A percentile compares a stretch with the other conserved stretches of the same genome.
Conservation (phyloP, 1,284 basidiomycete species). For the Flammula alnicola region DNA sequence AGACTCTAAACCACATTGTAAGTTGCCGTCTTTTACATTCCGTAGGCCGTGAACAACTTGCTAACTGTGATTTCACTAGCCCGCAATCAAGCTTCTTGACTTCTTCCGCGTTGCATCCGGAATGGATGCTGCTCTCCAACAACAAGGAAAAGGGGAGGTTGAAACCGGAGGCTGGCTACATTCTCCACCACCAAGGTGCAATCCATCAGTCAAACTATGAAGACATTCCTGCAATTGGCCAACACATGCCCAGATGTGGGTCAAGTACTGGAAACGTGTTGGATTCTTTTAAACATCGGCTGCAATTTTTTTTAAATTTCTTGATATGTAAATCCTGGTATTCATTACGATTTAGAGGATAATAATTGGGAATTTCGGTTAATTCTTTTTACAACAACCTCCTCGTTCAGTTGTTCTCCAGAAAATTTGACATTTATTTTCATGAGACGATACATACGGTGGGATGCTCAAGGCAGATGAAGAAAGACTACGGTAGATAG, state of each 20-base stretch:
- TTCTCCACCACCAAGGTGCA: slow-evolving; percentile 30
- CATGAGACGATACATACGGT: slow-evolving; percentile 18
- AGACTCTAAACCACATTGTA: slow-evolving; percentile 29
- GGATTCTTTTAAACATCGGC: too few species aligned
- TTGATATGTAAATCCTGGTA: too few species aligned
- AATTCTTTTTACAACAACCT: too few species aligned
- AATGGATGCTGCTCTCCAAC: slow-evolving; percentile 4
- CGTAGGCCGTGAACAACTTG: neutral
- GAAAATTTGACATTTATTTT: slow-evolving; percentile 4
- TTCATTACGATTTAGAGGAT: too few species aligned
- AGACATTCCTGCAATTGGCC: slow-evolving; percentile 21
- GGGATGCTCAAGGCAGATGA: slow-evolving; percentile 7
- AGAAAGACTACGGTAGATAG: slow-evolving; percentile 17
- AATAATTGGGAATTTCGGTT: too few species aligned
- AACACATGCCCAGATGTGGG: slow-evolving; percentile 26
- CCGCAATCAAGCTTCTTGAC: slow-evolving; percentile 39
- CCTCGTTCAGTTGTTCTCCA: neutral
- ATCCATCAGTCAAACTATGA: slow-evolving; percentile 28
- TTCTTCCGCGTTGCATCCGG: slow-evolving; percentile 32
- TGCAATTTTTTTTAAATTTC: too few species aligned
- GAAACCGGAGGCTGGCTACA: slow-evolving; percentile 19
- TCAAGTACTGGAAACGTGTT: slow-evolving; percentile 29
- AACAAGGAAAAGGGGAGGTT: slow-evolving; percentile 4
- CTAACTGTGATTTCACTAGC: slow-evolving; percentile 24
- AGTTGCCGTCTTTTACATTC: slow-evolving; percentile 37